Evolutionary conservation across 2,329 filamentous ascomycete species (phyloP), one percentile per base, ranked within the genome.

Genomic region (Fusarium sp.): DNA sequence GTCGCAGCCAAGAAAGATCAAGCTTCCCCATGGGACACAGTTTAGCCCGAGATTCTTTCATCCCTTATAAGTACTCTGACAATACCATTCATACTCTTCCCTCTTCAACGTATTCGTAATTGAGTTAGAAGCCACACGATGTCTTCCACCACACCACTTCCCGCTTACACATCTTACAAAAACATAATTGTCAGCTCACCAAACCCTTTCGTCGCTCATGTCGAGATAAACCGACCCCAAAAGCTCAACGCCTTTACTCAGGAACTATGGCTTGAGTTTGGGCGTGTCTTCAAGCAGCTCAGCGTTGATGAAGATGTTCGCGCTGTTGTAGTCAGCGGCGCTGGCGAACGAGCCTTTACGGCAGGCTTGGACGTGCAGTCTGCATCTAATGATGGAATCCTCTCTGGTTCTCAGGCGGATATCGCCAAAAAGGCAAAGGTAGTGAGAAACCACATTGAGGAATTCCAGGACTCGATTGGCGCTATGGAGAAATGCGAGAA

Each of bases 181-280:
- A 87, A 93, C 86, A 95, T 94, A 88, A 90, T 91, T 74, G 87
- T 97, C 76, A 90, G 89, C n/a, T 91, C 90, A 47, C 94, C 95
- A 1, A 79, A 84, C 42, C 88, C 92, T 79, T 91, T 91, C 84
- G 92, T 98, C 55, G 93, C 92, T n/a, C 94, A 97, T 81, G 93
- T 98, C 67, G 92, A 98, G 84, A 97, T 97, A 84, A 95, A 97
- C 85, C 90, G 95, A 3, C 90, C 95, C 3, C 83, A 90, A 75
- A 98, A 97, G 85, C 86, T 98, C 81, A 98, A 98, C 82, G 91
- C 95, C 73, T 98, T 98, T 82, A 88, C 90, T 75, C 91, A 94
- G 81, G 85, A 90, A 61, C 96, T 98, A 91, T 98, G 95, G 94
- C 85, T 92, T 60, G 94, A 97, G 84, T 87, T 98, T 72, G 90